Conservation (phyloP, 2,329 filamentous ascomycete species). For the Ophiostoma novo-ulmi region DNA sequence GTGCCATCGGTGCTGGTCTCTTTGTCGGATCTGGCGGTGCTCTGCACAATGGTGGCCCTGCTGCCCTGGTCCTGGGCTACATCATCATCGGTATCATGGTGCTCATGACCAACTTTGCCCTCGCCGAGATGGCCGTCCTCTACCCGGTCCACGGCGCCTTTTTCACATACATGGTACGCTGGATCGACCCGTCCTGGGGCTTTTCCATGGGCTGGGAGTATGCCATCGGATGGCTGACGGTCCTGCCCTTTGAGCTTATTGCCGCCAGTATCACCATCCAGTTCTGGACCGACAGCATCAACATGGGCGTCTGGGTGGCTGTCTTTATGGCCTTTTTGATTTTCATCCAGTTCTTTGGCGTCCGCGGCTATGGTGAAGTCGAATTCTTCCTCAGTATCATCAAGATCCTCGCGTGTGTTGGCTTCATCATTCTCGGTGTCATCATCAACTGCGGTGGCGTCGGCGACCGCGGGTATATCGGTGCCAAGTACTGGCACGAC, state of each 20-base stretch:
- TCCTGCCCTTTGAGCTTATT: constrained; percentile 51
- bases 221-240: constrained; percentile 49
- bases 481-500: constrained; percentile 55
- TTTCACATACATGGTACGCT: constrained; percentile 55
- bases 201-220: constrained; percentile 53
- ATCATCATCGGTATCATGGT: constrained; percentile 54
- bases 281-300: constrained; percentile 38
- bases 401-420: constrained; percentile 54
- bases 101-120: constrained; percentile 53
- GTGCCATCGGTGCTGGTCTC: constrained; percentile 53
- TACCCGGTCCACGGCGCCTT: constrained; percentile 60
- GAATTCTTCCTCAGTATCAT: constrained; percentile 56
- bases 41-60: constrained; percentile 57
- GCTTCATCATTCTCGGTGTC: constrained; percentile 61
- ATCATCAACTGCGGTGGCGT: constrained; percentile 55
- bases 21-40: constrained; percentile 64
- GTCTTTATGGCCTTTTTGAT: constrained; percentile 36
- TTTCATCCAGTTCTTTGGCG: constrained; percentile 32
- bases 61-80: constrained; percentile 46
- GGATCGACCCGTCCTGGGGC: constrained; percentile 55
- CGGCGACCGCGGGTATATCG: constrained; percentile 53
- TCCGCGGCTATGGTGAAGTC: constrained; percentile 35
- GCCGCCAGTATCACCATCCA: constrained; percentile 50
- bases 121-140: constrained; percentile 55
- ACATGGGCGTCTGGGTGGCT: constrained; percentile 38